Conservation (phyloP, 805 yeast species). For the Wickerhamomyces chambardii region DNA sequence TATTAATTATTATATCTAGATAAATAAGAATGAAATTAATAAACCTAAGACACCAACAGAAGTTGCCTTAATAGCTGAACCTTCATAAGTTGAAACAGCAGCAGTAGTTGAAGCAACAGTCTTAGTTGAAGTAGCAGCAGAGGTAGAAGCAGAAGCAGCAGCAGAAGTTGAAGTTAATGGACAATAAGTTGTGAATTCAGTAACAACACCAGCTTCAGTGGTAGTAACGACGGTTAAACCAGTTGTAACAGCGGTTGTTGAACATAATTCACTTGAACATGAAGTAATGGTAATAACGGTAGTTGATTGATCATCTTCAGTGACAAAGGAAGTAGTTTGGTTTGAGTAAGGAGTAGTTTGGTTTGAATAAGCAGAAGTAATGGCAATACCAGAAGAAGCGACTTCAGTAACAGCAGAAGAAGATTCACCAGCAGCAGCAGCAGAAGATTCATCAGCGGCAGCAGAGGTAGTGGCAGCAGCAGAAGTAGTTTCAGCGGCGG, state of each 20-base stretch:
- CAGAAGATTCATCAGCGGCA: constrained; percentile 9
- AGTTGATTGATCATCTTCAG: background rate
- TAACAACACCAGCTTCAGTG: background rate
- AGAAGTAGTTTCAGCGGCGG: background rate
- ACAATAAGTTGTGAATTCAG: constrained; percentile 23
- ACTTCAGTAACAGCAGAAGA: background rate
- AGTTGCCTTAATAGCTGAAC: background rate
- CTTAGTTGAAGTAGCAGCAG: constrained; percentile 7
- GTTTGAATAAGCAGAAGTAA: background rate
- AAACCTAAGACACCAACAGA: too few relatives aligned
- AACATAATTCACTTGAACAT: constrained; percentile 1
- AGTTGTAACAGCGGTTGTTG: constrained; percentile 14
- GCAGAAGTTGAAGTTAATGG: constrained; percentile 6
- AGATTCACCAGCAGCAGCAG: constrained; percentile 7
- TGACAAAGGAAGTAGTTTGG: too few relatives aligned
- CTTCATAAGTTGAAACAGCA: constrained; percentile 1
- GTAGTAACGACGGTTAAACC: constrained; percentile 4
- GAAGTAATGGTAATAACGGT: constrained; percentile 1
- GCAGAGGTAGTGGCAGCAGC: background rate
- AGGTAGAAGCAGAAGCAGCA: constrained; percentile 9
- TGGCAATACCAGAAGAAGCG: constrained; percentile 1
- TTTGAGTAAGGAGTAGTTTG: background rate
- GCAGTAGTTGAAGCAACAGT: background rate
- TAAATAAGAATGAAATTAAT: too few relatives aligned
- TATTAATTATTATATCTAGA: too few relatives aligned